Percentiles rank a stretch among this genome's conserved stretches.
Conservation (phyloP, 1,284 basidiomycete species). For the Boletus semigastroideus region DNA sequence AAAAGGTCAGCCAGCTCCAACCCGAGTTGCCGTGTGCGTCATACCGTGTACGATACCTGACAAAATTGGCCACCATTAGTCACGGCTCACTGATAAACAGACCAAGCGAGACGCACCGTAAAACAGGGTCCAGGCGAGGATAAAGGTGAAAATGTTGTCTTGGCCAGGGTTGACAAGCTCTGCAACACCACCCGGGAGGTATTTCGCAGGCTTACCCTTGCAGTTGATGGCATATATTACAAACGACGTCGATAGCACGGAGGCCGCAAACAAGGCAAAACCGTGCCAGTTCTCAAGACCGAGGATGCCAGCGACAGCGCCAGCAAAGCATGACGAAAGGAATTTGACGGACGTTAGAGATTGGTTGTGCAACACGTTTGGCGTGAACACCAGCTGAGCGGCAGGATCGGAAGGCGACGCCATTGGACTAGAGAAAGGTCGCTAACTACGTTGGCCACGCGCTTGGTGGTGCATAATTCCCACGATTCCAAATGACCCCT, state of each 20-base stretch:
- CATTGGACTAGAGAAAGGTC: conserved; percentile 16
- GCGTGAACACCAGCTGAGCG: conserved; percentile 65
- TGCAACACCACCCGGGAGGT: conserved; percentile 57
- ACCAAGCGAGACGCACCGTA: conserved; percentile 62
- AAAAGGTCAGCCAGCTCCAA: conserved; percentile 4
- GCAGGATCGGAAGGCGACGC: conserved; percentile 44
- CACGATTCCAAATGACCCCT: conserved; percentile 13
- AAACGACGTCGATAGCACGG: conserved; percentile 65
- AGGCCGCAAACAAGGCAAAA: conserved; percentile 72
- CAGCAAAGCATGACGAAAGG: conserved; percentile 78
- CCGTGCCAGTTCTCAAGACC: conserved; percentile 83
- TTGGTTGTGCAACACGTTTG: conserved; percentile 72
- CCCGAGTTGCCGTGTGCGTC: conserved; percentile 2
- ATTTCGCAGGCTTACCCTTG: conserved; percentile 57
- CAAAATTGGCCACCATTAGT: conserved; percentile 1
- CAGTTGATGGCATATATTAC: conserved; percentile 72
- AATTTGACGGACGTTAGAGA: conserved; percentile 68
- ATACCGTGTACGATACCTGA: conserved; percentile 47
- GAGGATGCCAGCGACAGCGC: conserved; percentile 81
- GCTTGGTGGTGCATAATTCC: background rate
- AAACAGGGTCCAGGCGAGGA: conserved; percentile 87
- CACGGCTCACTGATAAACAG: conserved; percentile 14
- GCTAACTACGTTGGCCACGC: background rate
- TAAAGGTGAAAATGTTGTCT: conserved; percentile 84
- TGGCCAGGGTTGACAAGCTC: conserved; percentile 79